Base-by-base conservation (phyloP, 441 rosid species). In the Raphanus hybrid region DNA sequence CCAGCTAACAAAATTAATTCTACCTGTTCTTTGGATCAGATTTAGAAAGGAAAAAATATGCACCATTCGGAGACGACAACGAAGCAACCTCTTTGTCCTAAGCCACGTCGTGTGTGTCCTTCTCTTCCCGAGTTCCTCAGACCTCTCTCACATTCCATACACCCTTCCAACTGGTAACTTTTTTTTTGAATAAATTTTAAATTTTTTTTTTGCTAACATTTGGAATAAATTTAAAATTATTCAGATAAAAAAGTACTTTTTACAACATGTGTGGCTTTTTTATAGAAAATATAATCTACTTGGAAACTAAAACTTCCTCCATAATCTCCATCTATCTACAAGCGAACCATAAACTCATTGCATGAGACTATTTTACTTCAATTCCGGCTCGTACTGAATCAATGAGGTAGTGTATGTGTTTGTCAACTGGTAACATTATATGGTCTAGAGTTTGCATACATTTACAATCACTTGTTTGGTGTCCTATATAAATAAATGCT, bases 51-150 rank as follows among this genome's bases (percentile, higher is more conserved):
- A 41, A 8, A 12, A 41, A 41, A 41, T 41, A 41, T 41, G 96
- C 90, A 83, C 79, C 52, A 85, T 61, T 77, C 84, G 29, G 76
- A 80, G 29, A 74, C 70, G 8, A 83, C 71, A 3, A 45, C 75
- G 23, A 77, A 70, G 27, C 84, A 67, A 15, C 96, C 89, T 23
- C 84, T 87, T 37, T 92, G 94, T 43, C 94, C 96, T 0, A 88
- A 87, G 80, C 96, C 96, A 77, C 96, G 92, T 8, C 90, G 93
- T 48, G 75, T 79, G 27, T 84, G 82, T 60, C 75, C 88, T 12
- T 45, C 85, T 70, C 23, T 82, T 7, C 93, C 92, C 1, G 92
- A 91, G 34, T 82, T 89, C 67, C 88, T 91, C 75, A 84, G 71
- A 67, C 90, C 89, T 66, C 82, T 78, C 55, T 76, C 83, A 50